Evolutionary conservation across 2,329 filamentous ascomycete genomes (phyloP).

Genomic region (Cucurbitaria berberidis): DNA sequence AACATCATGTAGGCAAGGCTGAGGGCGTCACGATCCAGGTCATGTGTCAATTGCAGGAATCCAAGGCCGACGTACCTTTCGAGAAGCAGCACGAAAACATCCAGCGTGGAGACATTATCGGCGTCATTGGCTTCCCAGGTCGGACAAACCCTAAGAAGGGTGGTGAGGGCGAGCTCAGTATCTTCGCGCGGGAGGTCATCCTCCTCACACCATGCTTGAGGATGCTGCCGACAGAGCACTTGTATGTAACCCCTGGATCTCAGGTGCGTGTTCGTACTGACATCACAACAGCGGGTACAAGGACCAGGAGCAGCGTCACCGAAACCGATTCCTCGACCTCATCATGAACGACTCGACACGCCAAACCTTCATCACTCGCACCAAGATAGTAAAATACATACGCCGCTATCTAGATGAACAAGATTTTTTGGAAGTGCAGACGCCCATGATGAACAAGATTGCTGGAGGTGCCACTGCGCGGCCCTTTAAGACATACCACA

Average conservation of each 20-base stretch:
- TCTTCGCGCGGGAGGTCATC: conserved; percentile 86
- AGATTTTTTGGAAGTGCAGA: conserved; percentile 94
- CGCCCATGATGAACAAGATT: conserved; percentile 93
- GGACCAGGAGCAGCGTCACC: conserved; percentile 90
- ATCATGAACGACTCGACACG: conserved; percentile 93
- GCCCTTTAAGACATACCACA: conserved; percentile 95
- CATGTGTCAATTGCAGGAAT: conserved; percentile 86
- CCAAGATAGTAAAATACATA: conserved; percentile 88
- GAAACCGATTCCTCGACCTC: conserved; percentile 91
- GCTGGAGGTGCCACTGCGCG: conserved; percentile 94
- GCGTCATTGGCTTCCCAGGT: conserved; percentile 82
- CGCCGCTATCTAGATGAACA: conserved; percentile 85
- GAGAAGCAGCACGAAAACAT: conserved; percentile 88
- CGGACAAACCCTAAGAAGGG: conserved; percentile 88
- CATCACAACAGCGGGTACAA: conserved; percentile 78
- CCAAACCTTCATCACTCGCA: conserved; percentile 81
- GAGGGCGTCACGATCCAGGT: conserved; percentile 84
- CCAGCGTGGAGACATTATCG: conserved; percentile 90
- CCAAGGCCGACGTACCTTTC: conserved; percentile 72
- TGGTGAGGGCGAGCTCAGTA: conserved; percentile 89
- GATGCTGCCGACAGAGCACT: conserved; percentile 74
- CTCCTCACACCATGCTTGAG: conserved; percentile 91
- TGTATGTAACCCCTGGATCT: conserved; percentile 53
- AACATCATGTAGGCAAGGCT: conserved; percentile 59
- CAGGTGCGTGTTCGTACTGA: conserved; percentile 1